Conservation (phyloP, 345 rosid species). For the Gossypium australe region DNA sequence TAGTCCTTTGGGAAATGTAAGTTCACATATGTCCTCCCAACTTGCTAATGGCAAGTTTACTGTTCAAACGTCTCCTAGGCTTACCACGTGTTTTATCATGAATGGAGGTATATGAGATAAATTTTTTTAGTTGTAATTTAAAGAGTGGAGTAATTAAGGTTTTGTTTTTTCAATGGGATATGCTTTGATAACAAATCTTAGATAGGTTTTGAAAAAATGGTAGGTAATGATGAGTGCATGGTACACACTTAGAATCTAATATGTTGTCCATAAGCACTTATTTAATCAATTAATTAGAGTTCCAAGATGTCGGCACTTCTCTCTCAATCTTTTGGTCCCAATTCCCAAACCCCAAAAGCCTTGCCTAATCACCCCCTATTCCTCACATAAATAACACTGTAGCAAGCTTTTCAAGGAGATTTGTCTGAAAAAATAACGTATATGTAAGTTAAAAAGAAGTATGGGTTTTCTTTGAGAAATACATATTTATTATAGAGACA, state of each 20-base stretch:
- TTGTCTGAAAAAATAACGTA: neutral
- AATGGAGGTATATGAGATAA: no score
- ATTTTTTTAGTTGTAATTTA: no score
- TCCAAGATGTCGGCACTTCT: constrained; percentile 38
- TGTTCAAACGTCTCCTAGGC: no score
- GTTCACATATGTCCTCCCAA: no score
- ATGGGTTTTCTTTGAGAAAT: neutral
- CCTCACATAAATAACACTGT: neutral
- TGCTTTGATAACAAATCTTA: constrained; percentile 2
- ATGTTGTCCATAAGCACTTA: constrained; percentile 20
- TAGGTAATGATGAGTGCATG: constrained; percentile 27
- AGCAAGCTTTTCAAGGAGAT: constrained; percentile 21
- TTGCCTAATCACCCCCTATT: constrained; percentile 13
- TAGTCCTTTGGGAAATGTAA: no score
- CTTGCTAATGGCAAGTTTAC: accelerated
- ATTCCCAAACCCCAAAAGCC: constrained; percentile 3
- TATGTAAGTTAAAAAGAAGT: neutral
- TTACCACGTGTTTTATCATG: no score
- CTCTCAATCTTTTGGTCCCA: constrained; percentile 21
- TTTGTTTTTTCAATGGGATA: neutral
- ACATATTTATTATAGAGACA: neutral
- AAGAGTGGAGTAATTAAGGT: neutral
- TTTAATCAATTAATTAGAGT: constrained; percentile 26
- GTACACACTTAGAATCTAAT: constrained; percentile 33
- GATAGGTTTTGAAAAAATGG: constrained; percentile 5